Conservation (phyloP, 2,329 filamentous ascomycete species). For the Xylogone sp. region DNA sequence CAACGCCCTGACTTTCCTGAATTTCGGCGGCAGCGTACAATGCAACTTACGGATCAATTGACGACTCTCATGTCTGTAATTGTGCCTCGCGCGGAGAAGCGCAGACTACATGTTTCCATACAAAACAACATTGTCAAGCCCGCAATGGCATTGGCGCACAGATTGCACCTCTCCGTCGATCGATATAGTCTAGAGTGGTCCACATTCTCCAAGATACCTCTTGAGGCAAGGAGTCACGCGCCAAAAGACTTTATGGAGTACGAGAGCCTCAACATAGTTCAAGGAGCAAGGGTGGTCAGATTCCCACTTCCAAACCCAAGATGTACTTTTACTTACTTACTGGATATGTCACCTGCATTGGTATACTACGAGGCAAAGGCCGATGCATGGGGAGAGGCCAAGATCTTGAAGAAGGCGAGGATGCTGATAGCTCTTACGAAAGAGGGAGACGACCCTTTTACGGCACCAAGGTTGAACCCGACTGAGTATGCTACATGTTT, state of each 20-base stretch:
- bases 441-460: neutral
- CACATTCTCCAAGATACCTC: neutral
- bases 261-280: constrained; percentile 3
- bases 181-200: constrained; percentile 9
- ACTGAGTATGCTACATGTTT: constrained; percentile 1
- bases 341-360: constrained; percentile 9
- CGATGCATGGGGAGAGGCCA: constrained; percentile 4
- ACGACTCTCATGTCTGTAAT: constrained; percentile 6
- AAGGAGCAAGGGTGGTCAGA: neutral
- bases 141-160: constrained; percentile 10
- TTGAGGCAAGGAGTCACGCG: neutral
- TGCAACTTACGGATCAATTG: constrained; percentile 2
- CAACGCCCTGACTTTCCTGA: constrained; percentile 5
- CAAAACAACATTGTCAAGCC: constrained; percentile 9
- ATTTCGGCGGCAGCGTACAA: neutral
- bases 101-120: neutral
- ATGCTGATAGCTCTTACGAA: constrained; percentile 6
- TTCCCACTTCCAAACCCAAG: neutral
- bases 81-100: constrained; percentile 1
- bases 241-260: neutral
- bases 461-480: neutral
- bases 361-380: constrained; percentile 3
- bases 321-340: constrained; percentile 4
- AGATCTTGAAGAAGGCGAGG: constrained; percentile 6
- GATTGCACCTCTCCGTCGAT: constrained; percentile 11